phyloP scores from a whole-genome alignment of 2,329 filamentous ascomycete genomes.

The Plenodomus biglobosus region DNA sequence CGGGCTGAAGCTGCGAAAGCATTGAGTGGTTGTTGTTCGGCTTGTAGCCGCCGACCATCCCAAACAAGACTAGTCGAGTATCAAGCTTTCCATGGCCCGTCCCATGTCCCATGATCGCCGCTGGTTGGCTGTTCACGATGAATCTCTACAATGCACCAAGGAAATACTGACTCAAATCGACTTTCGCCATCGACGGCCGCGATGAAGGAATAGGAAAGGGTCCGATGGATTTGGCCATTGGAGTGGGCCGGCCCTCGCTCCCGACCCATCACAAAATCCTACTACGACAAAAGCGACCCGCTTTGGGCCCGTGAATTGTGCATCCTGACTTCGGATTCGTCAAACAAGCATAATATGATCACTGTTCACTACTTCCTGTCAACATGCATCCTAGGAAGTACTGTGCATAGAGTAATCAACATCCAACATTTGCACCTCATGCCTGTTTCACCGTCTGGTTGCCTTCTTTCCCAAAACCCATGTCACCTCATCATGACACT shows the following conservation, averaged over 20 bases:
- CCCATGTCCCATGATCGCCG: constrained; percentile 4
- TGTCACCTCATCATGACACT: constrained; percentile 12
- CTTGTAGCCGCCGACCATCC: constrained; percentile 24
- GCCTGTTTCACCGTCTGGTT: too few species aligned
- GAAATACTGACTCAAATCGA: constrained; percentile 4
- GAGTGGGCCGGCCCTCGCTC: constrained; percentile 2
- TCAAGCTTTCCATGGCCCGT: constrained; percentile 24
- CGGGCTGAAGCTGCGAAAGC: constrained; percentile 18
- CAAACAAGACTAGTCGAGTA: constrained; percentile 4
- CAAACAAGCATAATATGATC: constrained; percentile 5
- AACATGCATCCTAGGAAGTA: constrained; percentile 3
- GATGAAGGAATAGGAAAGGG: not conserved
- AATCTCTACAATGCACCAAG: constrained; percentile 7
- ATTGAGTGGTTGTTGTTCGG: constrained; percentile 20
- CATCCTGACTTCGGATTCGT: constrained; percentile 6
- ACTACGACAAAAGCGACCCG: not conserved
- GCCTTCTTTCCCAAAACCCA: too few species aligned
- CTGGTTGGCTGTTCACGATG: constrained; percentile 14
- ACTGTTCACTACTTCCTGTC: constrained; percentile 1
- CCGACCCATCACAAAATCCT: not conserved
- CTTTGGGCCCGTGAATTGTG: not conserved
- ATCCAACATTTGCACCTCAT: too few species aligned
- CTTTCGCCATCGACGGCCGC: constrained; percentile 1
- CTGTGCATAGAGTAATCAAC: not conserved
- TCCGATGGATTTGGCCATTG: not conserved